Base-by-base conservation (phyloP, 768 basidiomycete genomes). In the Pleurotus salmoneostramineus region DNA sequence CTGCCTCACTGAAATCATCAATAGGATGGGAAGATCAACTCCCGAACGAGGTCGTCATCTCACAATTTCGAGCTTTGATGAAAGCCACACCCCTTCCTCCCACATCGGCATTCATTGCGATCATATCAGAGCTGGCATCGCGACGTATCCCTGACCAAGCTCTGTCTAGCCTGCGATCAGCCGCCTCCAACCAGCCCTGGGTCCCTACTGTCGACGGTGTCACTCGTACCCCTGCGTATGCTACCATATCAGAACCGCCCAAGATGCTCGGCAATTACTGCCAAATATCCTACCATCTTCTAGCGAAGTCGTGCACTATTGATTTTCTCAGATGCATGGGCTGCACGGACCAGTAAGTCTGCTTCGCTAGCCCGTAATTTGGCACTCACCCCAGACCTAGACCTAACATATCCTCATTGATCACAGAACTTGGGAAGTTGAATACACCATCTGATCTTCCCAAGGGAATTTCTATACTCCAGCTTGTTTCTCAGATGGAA, bases 11-110 rank as follows among this genome's bases (percentile, higher is more conserved):
- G 31, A 69, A 63, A 7, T 52, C 49, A 1, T 65, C 66, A 2
- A 65, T 81, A 33, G 69, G 71, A 1, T 83, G 81, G 80, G 66
- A 76, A 56, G 52, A 70, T 33, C 70, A 70, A 0, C 49, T 81
- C 34, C 46, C 71, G 0, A 57, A 71, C 12, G 49, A 58, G 2
- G 59, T 74, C 8, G 32, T 80, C 14, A 58, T 64, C 4, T 42
- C 69, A 32, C 80, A 81, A 57, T 64, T 81, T 7, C 54, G 61
- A 8, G 54, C 50, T 0, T 61, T 69, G 2, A 58, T 75, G 32
- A 60, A 65, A 27, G 33, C 6, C 8, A 34, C 11, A 49, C 35
- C 34, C 14, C 35, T 15, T 6, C 63, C 59, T 36, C n/a, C n/a
- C n/a, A n/a, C n/a, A n/a, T 47, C 6, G 55, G 56, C 6, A 63